These are phyloP conservation scores for Pyrenophora graminea DNA, from an alignment of 2,329 filamentous ascomycete species.

Conservation along the genomic window DNA sequence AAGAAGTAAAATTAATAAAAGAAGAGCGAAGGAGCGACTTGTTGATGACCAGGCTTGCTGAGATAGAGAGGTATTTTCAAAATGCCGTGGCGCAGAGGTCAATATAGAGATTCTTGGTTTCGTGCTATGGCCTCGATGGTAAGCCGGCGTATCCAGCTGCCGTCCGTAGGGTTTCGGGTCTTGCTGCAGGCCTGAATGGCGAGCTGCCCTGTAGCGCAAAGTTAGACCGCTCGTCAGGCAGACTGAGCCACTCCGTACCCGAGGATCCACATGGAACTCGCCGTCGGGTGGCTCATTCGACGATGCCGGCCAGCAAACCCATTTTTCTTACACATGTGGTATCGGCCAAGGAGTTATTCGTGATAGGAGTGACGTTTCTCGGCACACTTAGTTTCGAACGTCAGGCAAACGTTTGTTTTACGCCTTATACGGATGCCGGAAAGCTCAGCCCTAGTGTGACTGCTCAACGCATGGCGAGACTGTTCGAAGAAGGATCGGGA, in stretches of 20 bases:
- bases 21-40: conserved; percentile 9
- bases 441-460: conserved; percentile 23
- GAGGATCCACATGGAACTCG: neutral
- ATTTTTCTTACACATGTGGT: conserved; percentile 23
- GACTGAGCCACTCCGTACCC: conserved; percentile 2
- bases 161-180: conserved; percentile 12
- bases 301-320: conserved; percentile 14
- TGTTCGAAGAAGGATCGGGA: neutral
- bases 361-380: conserved; percentile 27
- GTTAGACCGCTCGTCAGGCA: conserved; percentile 12
- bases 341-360: conserved; percentile 30
- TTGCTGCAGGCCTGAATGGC: conserved; percentile 5
- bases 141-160: conserved; percentile 8
- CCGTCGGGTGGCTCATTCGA: conserved; percentile 7
- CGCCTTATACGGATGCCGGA: conserved; percentile 15
- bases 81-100: conserved; percentile 16
- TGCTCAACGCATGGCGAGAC: conserved; percentile 5
- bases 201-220: conserved; percentile 1
- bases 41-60: conserved; percentile 36
- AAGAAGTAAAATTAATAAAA: conserved; percentile 24
- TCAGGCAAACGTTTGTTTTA: conserved; percentile 33
- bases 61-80: conserved; percentile 21
- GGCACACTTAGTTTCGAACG: conserved; percentile 36
- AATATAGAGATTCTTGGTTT: conserved; percentile 29
- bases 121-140: conserved; percentile 10